Percentiles rank a stretch among this genome's conserved stretches.
Conservation (phyloP, 495 filamentous ascomycete species). For the Oleoguttula mirabilis region DNA sequence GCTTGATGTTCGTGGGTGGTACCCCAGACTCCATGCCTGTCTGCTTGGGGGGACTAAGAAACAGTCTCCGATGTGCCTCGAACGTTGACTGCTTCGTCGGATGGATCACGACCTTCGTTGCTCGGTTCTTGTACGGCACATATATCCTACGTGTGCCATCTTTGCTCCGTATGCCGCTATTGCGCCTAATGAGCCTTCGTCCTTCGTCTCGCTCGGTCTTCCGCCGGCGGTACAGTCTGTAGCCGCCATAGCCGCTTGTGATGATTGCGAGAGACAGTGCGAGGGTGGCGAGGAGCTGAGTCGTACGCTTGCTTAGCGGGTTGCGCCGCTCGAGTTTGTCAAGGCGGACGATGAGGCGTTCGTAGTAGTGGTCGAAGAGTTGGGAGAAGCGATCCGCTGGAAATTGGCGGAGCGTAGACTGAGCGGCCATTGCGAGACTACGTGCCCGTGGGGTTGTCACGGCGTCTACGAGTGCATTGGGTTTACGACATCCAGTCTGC, state of each 20-base stretch:
- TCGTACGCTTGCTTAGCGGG: slow-evolving; percentile 45
- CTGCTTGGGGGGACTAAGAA: slow-evolving; percentile 76
- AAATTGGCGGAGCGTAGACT: slow-evolving; percentile 18
- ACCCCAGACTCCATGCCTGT: slow-evolving; percentile 52
- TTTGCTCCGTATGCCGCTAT: slow-evolving; percentile 83
- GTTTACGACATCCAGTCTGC: no score
- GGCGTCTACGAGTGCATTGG: no score
- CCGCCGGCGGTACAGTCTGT: slow-evolving; percentile 56
- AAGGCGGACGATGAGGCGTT: slow-evolving; percentile 12
- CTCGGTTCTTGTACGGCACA: slow-evolving; percentile 74
- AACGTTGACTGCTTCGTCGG: slow-evolving; percentile 91
- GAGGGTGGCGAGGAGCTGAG: slow-evolving; percentile 62
- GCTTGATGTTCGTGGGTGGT: slow-evolving; percentile 79
- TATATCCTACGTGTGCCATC: slow-evolving; percentile 91
- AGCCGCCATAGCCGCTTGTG: slow-evolving; percentile 59
- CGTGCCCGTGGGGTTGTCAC: no score
- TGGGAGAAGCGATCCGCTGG: slow-evolving; percentile 17
- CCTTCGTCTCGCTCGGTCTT: slow-evolving; percentile 69
- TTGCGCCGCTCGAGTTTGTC: slow-evolving; percentile 8
- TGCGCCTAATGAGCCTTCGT: slow-evolving; percentile 66
- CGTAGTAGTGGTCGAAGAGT: slow-evolving; percentile 22
- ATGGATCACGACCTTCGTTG: slow-evolving; percentile 81
- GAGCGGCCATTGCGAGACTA: slow-evolving; percentile 23
- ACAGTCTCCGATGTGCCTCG: slow-evolving; percentile 87
- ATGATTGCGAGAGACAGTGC: slow-evolving; percentile 65